phyloP scores from a whole-genome alignment of 1,284 basidiomycete species.

The Ceratobasidium papillatum region DNA sequence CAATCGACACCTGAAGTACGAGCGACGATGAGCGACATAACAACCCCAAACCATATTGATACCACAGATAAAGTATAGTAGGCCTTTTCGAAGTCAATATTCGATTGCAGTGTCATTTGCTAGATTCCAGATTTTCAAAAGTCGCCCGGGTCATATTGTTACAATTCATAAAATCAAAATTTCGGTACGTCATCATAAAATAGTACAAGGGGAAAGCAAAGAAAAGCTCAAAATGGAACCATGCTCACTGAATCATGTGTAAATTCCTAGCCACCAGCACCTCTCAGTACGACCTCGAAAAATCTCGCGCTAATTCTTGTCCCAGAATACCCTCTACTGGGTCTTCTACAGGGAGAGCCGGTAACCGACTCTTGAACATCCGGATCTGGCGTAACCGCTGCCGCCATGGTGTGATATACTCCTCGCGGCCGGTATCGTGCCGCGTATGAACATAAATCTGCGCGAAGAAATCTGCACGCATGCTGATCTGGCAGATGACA shows the following conservation, averaged over 20 bases:
- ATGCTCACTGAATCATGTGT: background rate
- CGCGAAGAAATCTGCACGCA: slow-evolving; percentile 88
- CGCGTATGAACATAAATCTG: slow-evolving; percentile 82
- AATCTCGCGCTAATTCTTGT: slow-evolving; percentile 55
- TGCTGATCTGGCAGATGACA: slow-evolving; percentile 83
- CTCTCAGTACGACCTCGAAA: slow-evolving; percentile 53
- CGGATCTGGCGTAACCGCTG: slow-evolving; percentile 80
- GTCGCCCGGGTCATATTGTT: background rate
- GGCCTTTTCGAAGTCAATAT: too few relatives aligned
- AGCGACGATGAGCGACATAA: too few relatives aligned
- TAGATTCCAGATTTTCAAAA: too few relatives aligned
- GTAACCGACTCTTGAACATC: slow-evolving; percentile 59
- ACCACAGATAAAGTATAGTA: too few relatives aligned
- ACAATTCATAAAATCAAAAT: background rate
- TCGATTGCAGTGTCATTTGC: too few relatives aligned
- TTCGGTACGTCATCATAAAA: background rate
- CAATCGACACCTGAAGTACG: too few relatives aligned
- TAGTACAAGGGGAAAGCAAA: background rate
- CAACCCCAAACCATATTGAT: too few relatives aligned
- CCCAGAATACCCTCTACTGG: slow-evolving; percentile 52
- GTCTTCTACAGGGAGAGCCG: slow-evolving; percentile 45
- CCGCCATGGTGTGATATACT: slow-evolving; percentile 91
- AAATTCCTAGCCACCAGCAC: background rate
- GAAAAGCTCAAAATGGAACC: background rate
- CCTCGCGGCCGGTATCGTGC: slow-evolving; percentile 70